Conservation (phyloP, 2,329 filamentous ascomycete genomes). For the Xylaria arbuscula region DNA sequence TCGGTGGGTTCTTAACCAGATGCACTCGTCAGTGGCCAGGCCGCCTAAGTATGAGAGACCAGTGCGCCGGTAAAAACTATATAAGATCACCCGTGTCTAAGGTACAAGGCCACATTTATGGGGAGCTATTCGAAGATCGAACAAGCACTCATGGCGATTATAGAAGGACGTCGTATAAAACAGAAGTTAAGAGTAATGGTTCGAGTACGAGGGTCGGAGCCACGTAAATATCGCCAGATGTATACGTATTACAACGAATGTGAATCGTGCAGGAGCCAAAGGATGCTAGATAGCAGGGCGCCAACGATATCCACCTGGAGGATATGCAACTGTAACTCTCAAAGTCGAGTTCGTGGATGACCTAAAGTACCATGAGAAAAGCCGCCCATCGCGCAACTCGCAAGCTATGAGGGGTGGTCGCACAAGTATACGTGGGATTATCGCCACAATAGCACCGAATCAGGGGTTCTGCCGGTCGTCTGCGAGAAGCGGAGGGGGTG, state of each 20-base stretch:
- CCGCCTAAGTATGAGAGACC: conserved; percentile 26
- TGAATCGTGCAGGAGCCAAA: background rate
- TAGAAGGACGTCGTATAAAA: conserved; percentile 16
- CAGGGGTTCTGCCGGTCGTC: conserved; percentile 9
- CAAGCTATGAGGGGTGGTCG: conserved; percentile 19
- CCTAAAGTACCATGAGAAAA: conserved; percentile 25
- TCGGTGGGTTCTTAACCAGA: conserved; percentile 36
- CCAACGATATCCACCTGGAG: conserved; percentile 3
- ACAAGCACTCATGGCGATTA: conserved; percentile 30
- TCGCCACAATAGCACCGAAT: conserved; percentile 5
- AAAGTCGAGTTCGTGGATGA: conserved; percentile 22
- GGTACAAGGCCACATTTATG: conserved; percentile 10
- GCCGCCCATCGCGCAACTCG: conserved; percentile 20
- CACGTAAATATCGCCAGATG: background rate
- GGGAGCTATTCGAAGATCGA: conserved; percentile 19
- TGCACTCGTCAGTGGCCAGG: conserved; percentile 22
- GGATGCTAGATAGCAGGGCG: conserved; percentile 3
- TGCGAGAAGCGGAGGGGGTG: conserved; percentile 4
- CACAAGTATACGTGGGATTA: conserved; percentile 16
- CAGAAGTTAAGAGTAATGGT: background rate
- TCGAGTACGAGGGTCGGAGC: background rate
- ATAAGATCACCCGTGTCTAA: conserved; percentile 17
- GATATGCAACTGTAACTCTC: conserved; percentile 10
- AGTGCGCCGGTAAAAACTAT: conserved; percentile 10
- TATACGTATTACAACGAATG: conserved; percentile 3